These are phyloP conservation scores for Tylopilus subfusipes DNA, from an alignment of 768 basidiomycete genomes.

Conservation along the genomic window DNA sequence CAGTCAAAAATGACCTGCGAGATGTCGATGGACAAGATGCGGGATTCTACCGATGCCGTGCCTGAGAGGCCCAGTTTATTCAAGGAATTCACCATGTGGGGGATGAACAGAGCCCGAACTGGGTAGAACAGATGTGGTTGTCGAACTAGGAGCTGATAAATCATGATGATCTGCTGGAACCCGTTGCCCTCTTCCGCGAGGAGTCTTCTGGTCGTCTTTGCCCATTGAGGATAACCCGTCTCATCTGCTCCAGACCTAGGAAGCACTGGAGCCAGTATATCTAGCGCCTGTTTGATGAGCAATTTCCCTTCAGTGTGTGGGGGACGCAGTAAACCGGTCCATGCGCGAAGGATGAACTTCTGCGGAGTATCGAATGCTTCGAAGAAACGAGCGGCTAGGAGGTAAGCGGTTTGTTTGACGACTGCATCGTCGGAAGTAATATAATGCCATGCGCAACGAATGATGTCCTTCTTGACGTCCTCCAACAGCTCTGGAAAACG, in stretches of 20 bases:
- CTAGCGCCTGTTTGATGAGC: constrained; percentile 79
- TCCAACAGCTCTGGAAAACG: constrained; percentile 76
- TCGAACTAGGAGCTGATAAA: constrained; percentile 91
- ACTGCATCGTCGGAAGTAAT: constrained; percentile 83
- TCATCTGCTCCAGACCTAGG: constrained; percentile 59
- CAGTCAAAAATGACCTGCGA: constrained; percentile 90
- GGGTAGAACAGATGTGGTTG: constrained; percentile 91
- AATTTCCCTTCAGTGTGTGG: constrained; percentile 75
- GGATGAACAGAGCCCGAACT: constrained; percentile 87
- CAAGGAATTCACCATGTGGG: constrained; percentile 89
- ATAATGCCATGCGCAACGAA: constrained; percentile 89
- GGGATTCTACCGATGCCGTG: constrained; percentile 70
- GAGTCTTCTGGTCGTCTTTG: constrained; percentile 76
- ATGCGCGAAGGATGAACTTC: constrained; percentile 88
- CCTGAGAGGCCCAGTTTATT: constrained; percentile 81
- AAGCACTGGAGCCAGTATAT: constrained; percentile 81
- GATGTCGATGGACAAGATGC: constrained; percentile 85
- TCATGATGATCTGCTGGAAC: constrained; percentile 64
- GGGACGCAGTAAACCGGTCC: constrained; percentile 83
- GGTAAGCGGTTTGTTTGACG: constrained; percentile 89
- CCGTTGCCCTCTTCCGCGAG: constrained; percentile 84
- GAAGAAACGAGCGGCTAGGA: constrained; percentile 90
- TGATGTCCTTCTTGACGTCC: constrained; percentile 85
- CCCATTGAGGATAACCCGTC: constrained; percentile 72
- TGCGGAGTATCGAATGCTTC: constrained; percentile 82